These are phyloP conservation scores for Royoungia palumana DNA, from an alignment of 768 basidiomycete species.

Conservation along the genomic window DNA sequence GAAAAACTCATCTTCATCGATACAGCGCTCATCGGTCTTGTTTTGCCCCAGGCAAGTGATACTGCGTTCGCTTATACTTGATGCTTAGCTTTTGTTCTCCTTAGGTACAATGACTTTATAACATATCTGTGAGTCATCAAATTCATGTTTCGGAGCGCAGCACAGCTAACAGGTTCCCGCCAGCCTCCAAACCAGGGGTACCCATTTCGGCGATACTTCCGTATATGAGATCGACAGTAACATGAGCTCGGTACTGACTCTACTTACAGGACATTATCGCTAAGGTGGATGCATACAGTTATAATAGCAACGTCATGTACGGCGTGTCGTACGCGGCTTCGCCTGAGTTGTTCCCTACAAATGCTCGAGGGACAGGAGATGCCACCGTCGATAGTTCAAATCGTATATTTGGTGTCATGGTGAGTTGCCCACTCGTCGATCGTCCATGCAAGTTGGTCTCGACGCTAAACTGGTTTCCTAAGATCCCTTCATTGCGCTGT, in stretches of 20 bases:
- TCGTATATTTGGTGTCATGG: constrained; percentile 59
- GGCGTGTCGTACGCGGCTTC: constrained; percentile 43
- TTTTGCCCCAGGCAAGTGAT: constrained; percentile 59
- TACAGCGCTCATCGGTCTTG: constrained; percentile 70
- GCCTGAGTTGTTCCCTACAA: constrained; percentile 56
- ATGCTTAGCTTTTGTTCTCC: neutral
- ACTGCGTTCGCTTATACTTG: neutral
- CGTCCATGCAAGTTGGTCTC: too few relatives aligned
- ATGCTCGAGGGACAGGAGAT: constrained; percentile 53
- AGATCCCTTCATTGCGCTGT: constrained; percentile 51
- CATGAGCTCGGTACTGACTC: constrained; percentile 31
- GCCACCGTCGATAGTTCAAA: constrained; percentile 50
- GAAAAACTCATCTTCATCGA: neutral
- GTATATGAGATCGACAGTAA: constrained; percentile 73
- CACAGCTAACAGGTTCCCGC: neutral
- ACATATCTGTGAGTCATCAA: constrained; percentile 42
- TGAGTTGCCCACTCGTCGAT: constrained; percentile 19
- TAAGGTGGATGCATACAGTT: constrained; percentile 57
- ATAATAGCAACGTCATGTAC: constrained; percentile 57
- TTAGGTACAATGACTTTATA: constrained; percentile 50
- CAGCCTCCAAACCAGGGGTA: constrained; percentile 61
- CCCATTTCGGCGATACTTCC: constrained; percentile 66
- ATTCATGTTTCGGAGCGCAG: neutral
- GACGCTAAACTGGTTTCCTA: constrained; percentile 7
- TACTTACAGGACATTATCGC: constrained; percentile 49